A percentile compares a stretch with the other conserved stretches of the same genome.
Evolutionary conservation across 331 rosid species (phyloP).

Genomic region (Quercus phellos): DNA sequence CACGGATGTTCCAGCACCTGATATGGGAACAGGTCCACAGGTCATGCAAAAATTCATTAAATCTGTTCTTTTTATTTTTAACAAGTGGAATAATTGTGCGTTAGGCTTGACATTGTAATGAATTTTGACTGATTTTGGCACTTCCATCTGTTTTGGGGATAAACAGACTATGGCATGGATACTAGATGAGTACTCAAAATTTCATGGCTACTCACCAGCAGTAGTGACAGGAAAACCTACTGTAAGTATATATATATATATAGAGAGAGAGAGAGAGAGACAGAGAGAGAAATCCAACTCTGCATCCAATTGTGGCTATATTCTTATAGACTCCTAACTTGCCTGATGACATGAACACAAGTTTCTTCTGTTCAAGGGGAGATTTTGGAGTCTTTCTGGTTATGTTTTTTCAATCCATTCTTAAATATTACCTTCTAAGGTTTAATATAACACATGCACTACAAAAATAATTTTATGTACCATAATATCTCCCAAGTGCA

Average conservation of each 20-base stretch:
- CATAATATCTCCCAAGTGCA: too few species aligned
- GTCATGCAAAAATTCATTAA: slow-evolving; percentile 19
- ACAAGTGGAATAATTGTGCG: background rate
- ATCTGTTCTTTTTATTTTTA: background rate
- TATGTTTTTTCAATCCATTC: too few species aligned
- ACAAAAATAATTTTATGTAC: background rate
- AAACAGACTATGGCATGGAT: slow-evolving; percentile 96
- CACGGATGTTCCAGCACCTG: slow-evolving; percentile 92
- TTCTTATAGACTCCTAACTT: background rate
- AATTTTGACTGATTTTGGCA: background rate
- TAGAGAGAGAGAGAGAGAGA: too few species aligned
- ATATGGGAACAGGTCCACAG: slow-evolving; percentile 98
- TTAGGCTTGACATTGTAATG: background rate
- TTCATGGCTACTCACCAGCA: slow-evolving; percentile 92
- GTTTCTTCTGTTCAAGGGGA: too few species aligned
- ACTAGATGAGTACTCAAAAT: slow-evolving; percentile 89
- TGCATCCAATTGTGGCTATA: background rate
- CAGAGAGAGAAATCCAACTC: background rate
- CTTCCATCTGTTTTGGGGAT: background rate
- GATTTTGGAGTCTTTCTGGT: too few species aligned
- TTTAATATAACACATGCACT: background rate
- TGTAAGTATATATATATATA: slow-evolving; percentile 37
- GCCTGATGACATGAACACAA: too few species aligned
- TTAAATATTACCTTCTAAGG: too few species aligned
- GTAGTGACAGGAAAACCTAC: slow-evolving; percentile 91